Evolutionary conservation across 257 asterid genomes (phyloP).

Genomic region (Agastache rugosa): DNA sequence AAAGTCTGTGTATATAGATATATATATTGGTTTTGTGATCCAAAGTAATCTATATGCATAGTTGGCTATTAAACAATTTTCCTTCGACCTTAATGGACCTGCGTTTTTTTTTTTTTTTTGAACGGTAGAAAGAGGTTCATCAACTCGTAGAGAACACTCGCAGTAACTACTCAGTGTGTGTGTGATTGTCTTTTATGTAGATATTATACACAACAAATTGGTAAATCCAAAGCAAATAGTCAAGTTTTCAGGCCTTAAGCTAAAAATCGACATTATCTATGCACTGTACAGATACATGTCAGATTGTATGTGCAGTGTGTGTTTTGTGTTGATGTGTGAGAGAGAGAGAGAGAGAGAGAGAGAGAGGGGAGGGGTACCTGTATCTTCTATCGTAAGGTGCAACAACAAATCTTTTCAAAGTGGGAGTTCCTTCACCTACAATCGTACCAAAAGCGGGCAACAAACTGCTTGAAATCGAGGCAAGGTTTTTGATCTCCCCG

Average conservation of each 20-base stretch:
- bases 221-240: conserved; percentile 8
- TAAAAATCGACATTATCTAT: too few species aligned
- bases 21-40: neutral
- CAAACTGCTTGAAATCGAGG: conserved; percentile 89
- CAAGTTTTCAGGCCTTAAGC: neutral
- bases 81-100: neutral
- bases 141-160: neutral
- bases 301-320: neutral
- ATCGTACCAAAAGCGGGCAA: conserved; percentile 89
- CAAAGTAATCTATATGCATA: neutral
- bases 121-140: conserved; percentile 7
- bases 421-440: conserved; percentile 60
- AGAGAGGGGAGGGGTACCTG: conserved; percentile 45
- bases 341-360: conserved; percentile 7
- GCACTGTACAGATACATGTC: neutral
- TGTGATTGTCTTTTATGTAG: neutral
- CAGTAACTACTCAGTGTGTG: neutral
- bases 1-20: neutral
- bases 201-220: neutral
- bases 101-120: too few species aligned
- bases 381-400: conserved; percentile 88
- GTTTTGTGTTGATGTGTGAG: neutral
- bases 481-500: conserved; percentile 59
- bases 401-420: conserved; percentile 54
- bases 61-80: neutral